Evolutionary conservation across 2,329 filamentous ascomycete genomes (phyloP).

Genomic region (Aureobasidium sp.): DNA sequence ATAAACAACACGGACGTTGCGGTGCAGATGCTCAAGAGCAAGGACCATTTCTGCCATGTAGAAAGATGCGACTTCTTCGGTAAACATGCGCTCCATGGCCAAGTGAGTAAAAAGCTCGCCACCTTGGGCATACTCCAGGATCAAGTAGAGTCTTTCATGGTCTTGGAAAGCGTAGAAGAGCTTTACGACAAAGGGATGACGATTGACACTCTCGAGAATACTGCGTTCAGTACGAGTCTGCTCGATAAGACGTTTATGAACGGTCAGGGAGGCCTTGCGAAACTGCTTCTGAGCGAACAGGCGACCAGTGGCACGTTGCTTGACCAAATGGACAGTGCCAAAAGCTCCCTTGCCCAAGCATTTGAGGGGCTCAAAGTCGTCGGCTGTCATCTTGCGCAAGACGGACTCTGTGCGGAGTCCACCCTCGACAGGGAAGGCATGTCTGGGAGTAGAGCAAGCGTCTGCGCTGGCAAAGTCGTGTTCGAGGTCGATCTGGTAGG

Average conservation of each 20-base stretch:
- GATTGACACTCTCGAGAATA: constrained; percentile 91
- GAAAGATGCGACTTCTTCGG: constrained; percentile 81
- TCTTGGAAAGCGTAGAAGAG: constrained; percentile 98
- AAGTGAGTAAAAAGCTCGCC: constrained; percentile 96
- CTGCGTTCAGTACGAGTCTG: constrained; percentile 95
- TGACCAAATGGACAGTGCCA: constrained; percentile 88
- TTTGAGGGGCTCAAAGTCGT: constrained; percentile 82
- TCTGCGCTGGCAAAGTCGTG: constrained; percentile 73
- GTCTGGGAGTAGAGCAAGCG: constrained; percentile 31
- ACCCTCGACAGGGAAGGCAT: constrained; percentile 43
- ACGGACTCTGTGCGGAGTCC: constrained; percentile 47
- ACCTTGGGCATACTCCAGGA: constrained; percentile 94
- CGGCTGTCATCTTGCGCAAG: constrained; percentile 76
- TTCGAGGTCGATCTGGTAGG: constrained; percentile 79
- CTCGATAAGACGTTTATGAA: constrained; percentile 92
- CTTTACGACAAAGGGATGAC: constrained; percentile 96
- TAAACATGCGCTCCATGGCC: constrained; percentile 89
- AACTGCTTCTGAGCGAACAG: constrained; percentile 98
- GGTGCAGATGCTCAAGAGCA: constrained; percentile 87
- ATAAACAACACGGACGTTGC: constrained; percentile 88
- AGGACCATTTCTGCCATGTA: constrained; percentile 99
- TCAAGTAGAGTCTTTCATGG: constrained; percentile 93
- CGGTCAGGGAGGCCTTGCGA: constrained; percentile 89
- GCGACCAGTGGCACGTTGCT: constrained; percentile 77
- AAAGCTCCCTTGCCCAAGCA: constrained; percentile 96